Evolutionary conservation across 1,139 yeast species (phyloP), one percentile per base, ranked within the genome.

Genomic region (Candida glucosophila): DNA sequence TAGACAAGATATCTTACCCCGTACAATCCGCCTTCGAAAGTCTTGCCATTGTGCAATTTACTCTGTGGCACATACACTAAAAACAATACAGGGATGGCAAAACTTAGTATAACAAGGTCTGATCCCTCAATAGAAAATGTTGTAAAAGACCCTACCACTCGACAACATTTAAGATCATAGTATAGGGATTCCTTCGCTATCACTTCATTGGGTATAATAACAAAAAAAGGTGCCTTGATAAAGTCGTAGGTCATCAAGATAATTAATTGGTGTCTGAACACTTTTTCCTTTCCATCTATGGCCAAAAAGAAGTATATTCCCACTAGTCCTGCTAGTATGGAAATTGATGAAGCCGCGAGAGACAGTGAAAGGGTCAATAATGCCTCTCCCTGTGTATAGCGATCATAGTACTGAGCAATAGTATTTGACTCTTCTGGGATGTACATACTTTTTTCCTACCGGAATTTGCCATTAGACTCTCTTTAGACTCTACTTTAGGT

Each of bases 101-200:
- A 79, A 17, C 82, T 68, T 23, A 85, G 55, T 25, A 86, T 86
- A 14, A 93, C 92, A 22, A 83, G 50, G 52, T 86, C 96, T 2
- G 92, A 86, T 10, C 94, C 95, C 49, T 85, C 94, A 15, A 82
- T 79, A 17, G 88, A 70, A 20, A 76, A 65, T 2, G 92, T 83
- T 1, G 95, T 79, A 51, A 85, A 77, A 59, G 82, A 86, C 4
- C 95, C 96, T 24, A 83, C 72, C 9, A 77, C 76, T 43, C 80
- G 77, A 41, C 83, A 75, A 37, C 81, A 75, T 19, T 54, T 58
- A 13, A 59, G 54, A 38, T 71, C 70, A 28, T 65, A 61, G 44
- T 76, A 73, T 2, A 73, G 58, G n/a, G 62, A 49, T 15, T 57
- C 50, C 20, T 63, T 61, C 6, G 67, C 48, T 20, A 77, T 49